Percentiles rank a stretch among this genome's conserved stretches.
phyloP scores from a whole-genome alignment of 2,329 filamentous ascomycete species.

The Aspergillus ochraceoroseus region DNA sequence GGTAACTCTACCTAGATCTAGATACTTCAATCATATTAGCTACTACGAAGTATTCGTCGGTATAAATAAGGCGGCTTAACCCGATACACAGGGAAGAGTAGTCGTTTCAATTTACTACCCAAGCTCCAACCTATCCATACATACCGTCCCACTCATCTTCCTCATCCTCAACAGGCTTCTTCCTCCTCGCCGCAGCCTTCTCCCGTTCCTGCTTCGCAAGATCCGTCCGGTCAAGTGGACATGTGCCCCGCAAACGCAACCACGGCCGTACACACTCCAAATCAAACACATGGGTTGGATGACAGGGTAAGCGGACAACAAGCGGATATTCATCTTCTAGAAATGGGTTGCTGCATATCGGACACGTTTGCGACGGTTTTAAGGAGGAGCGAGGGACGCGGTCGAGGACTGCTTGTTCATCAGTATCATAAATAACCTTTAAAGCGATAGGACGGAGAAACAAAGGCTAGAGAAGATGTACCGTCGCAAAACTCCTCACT shows the following conservation, averaged over 20 bases:
- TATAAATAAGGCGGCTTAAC: too few species aligned
- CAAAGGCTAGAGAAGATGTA: conserved; percentile 23
- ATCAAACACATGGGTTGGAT: conserved; percentile 59
- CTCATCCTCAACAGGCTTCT: conserved; percentile 41
- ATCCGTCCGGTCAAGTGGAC: conserved; percentile 57
- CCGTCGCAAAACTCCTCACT: conserved; percentile 57
- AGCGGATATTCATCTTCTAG: conserved; percentile 61
- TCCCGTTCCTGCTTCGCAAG: conserved; percentile 53
- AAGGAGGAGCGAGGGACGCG: conserved; percentile 54
- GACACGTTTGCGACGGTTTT: conserved; percentile 51
- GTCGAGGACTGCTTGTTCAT: conserved; percentile 46
- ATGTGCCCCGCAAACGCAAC: conserved; percentile 60
- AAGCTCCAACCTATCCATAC: conserved; percentile 32
- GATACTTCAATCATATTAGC: too few species aligned
- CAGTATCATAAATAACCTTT: conserved; percentile 8
- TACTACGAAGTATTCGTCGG: too few species aligned
- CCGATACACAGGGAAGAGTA: too few species aligned
- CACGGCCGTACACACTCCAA: conserved; percentile 61
- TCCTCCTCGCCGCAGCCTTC: conserved; percentile 49
- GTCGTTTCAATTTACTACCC: too few species aligned
- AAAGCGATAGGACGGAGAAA: not conserved
- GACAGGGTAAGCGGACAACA: conserved; percentile 58
- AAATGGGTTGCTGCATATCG: conserved; percentile 58
- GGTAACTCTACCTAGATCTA: too few species aligned
- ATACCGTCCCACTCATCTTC: conserved; percentile 49